Evolutionary conservation across 2,329 filamentous ascomycete species (phyloP).

Genomic region (Cephalotrichum gorgonifer): DNA sequence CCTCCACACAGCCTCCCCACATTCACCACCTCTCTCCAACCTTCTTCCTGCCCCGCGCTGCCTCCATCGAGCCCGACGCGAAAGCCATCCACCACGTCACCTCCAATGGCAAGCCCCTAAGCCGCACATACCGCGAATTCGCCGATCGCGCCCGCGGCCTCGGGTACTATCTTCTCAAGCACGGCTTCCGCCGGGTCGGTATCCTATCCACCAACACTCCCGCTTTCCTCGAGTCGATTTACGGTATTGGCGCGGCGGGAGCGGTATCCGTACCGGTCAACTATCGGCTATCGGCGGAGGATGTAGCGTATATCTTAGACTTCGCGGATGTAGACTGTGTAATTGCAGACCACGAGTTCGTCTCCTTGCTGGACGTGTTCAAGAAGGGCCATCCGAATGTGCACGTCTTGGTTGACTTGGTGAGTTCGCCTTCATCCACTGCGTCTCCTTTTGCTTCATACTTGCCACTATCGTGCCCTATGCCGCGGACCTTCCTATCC

Average conservation of each 20-base stretch:
- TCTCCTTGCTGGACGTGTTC: constrained; percentile 58
- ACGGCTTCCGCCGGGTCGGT: constrained; percentile 66
- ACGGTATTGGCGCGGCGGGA: constrained; percentile 74
- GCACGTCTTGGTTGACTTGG: constrained; percentile 63
- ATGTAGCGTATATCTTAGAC: constrained; percentile 83
- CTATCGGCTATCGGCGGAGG: constrained; percentile 63
- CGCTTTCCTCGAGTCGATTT: constrained; percentile 84
- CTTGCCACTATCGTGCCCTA: not conserved
- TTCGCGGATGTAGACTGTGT: constrained; percentile 81
- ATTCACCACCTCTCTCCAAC: constrained; percentile 78
- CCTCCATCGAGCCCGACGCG: constrained; percentile 76
- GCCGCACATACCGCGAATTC: constrained; percentile 69
- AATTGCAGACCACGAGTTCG: constrained; percentile 76
- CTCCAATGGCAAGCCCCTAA: constrained; percentile 61
- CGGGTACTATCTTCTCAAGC: constrained; percentile 75
- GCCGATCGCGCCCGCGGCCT: constrained; percentile 80
- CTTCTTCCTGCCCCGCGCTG: constrained; percentile 76
- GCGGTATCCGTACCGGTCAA: constrained; percentile 62
- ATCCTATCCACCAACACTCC: constrained; percentile 89
- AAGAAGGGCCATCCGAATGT: constrained; percentile 49
- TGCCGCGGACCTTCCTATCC: not conserved
- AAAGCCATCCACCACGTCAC: constrained; percentile 81
- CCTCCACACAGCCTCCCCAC: constrained; percentile 38
- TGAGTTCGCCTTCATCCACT: constrained; percentile 11
- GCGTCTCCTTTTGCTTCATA: not conserved